Percentiles rank a stretch among this genome's conserved stretches.
Conservation (phyloP, 352 stramenopile genomes). For the Phytophthora capsici region DNA sequence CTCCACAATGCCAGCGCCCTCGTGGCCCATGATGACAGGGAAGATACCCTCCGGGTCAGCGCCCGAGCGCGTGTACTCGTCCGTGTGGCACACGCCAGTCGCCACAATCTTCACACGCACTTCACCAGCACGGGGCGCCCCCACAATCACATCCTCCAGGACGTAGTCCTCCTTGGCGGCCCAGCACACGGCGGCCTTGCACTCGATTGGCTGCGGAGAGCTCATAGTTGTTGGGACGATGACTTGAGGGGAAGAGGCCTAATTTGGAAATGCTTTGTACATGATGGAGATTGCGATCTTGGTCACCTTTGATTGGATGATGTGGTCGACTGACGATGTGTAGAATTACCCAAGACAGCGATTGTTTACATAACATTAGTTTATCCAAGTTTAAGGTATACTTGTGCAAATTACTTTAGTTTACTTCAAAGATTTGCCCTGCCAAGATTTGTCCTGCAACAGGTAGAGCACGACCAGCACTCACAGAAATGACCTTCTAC, state of each 20-base stretch:
- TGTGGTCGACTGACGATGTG: no score
- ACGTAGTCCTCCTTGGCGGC: conserved; percentile 86
- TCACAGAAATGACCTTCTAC: no score
- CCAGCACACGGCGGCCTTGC: conserved; percentile 91
- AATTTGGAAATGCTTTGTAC: conserved; percentile 22
- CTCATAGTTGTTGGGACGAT: conserved; percentile 46
- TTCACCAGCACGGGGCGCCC: conserved; percentile 63
- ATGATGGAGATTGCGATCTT: background rate
- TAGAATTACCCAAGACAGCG: background rate
- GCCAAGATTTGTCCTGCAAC: no score
- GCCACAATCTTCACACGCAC: conserved; percentile 88
- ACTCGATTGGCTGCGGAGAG: conserved; percentile 78
- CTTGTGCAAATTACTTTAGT: no score
- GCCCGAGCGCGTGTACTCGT: conserved; percentile 88
- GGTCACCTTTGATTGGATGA: background rate
- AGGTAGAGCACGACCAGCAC: no score
- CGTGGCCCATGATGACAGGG: conserved; percentile 89
- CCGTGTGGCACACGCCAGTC: conserved; percentile 88
- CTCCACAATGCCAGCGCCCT: conserved; percentile 85
- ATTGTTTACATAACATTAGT: no score
- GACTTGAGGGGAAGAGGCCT: background rate
- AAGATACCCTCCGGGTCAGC: conserved; percentile 84
- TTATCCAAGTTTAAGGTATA: no score
- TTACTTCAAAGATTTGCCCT: no score
- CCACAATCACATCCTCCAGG: conserved; percentile 84